Percentiles rank a stretch among this genome's conserved stretches.
Evolutionary conservation across 805 yeast species (phyloP).

Genomic region (Candida insectorum): DNA sequence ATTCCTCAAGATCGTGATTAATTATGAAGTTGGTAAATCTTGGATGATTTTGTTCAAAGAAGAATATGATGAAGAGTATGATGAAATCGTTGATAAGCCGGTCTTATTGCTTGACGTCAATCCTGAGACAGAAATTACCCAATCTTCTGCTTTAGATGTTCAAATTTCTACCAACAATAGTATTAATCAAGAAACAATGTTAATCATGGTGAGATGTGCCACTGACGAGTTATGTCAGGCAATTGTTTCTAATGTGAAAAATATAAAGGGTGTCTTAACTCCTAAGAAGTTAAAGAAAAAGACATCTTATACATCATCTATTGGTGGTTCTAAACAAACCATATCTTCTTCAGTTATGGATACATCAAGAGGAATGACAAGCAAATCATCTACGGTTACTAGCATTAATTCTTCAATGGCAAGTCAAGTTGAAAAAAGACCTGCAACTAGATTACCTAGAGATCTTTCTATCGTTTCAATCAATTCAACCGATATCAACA

Average conservation of each 20-base stretch:
- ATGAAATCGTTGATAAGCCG: constrained; percentile 34
- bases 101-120: constrained; percentile 30
- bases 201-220: constrained; percentile 32
- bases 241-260: constrained; percentile 23
- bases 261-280: constrained; percentile 23
- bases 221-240: constrained; percentile 22
- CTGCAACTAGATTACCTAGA: constrained; percentile 8
- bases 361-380: constrained; percentile 12
- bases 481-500: constrained; percentile 17
- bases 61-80: constrained; percentile 26
- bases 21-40: constrained; percentile 27
- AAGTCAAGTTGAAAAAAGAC: constrained; percentile 1
- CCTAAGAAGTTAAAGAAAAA: constrained; percentile 11
- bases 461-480: constrained; percentile 19
- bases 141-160: constrained; percentile 38
- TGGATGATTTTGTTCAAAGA: constrained; percentile 43
- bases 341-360: constrained; percentile 40
- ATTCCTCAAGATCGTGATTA: constrained; percentile 37
- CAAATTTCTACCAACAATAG: constrained; percentile 32
- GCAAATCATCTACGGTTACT: constrained; percentile 23
- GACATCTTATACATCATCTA: constrained; percentile 8
- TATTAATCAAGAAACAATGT: constrained; percentile 24
- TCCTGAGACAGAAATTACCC: constrained; percentile 21
- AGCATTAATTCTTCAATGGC: constrained; percentile 15
- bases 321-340: constrained; percentile 19